phyloP scores from a whole-genome alignment of 345 rosid species.

The Boechera stricta region DNA sequence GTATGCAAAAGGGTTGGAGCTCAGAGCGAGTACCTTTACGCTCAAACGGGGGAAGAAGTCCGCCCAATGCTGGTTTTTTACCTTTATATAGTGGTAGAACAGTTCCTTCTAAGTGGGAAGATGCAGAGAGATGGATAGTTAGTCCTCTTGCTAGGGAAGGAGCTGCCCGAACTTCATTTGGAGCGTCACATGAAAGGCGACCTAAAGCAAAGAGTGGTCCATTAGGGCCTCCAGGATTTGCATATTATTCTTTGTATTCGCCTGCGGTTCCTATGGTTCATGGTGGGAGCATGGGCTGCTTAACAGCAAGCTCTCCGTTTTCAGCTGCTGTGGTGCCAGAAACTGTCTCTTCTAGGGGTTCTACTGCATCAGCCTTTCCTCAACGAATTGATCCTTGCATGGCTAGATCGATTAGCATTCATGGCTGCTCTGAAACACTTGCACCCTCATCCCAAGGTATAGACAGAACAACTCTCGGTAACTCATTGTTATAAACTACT shows the following conservation, averaged over 20 bases:
- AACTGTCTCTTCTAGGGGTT: slow-evolving; percentile 53
- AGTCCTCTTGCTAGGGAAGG: slow-evolving; percentile 88
- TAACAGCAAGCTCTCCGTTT: slow-evolving; percentile 71
- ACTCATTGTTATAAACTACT: not conserved
- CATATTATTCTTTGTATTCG: slow-evolving; percentile 71
- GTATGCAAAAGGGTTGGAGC: slow-evolving; percentile 96
- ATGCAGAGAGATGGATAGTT: slow-evolving; percentile 98
- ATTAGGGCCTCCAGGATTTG: slow-evolving; percentile 89
- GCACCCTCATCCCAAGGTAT: slow-evolving; percentile 61
- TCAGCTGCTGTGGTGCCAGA: slow-evolving; percentile 69
- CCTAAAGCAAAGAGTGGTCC: slow-evolving; percentile 99
- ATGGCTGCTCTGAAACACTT: slow-evolving; percentile 78
- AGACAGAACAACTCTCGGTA: not conserved
- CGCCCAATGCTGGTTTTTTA: slow-evolving; percentile 54
- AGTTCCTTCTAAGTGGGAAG: slow-evolving; percentile 98
- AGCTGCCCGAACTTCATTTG: slow-evolving; percentile 55
- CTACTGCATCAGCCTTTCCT: slow-evolving; percentile 56
- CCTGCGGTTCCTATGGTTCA: slow-evolving; percentile 74
- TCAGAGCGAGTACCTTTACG: slow-evolving; percentile 85
- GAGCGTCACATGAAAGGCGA: slow-evolving; percentile 56
- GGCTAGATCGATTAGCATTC: slow-evolving; percentile 90
- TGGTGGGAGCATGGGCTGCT: slow-evolving; percentile 55
- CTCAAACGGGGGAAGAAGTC: slow-evolving; percentile 61
- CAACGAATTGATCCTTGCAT: slow-evolving; percentile 64
- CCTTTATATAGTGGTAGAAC: slow-evolving; percentile 78